phyloP scores from a whole-genome alignment of 1,284 basidiomycete genomes.

The Ceratobasidium papillatum region DNA sequence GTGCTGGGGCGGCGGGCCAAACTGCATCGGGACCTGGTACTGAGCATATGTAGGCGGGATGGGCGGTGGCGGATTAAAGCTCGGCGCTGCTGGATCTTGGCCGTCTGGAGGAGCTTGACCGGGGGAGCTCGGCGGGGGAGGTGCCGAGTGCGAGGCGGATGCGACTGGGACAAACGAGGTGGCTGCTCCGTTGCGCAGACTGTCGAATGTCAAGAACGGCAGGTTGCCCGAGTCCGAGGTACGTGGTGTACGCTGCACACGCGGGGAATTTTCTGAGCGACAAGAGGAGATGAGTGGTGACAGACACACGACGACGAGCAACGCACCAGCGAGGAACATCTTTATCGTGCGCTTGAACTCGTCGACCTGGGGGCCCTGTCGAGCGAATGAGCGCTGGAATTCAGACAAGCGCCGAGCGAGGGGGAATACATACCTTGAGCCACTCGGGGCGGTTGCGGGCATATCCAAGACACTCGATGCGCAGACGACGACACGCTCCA shows the following conservation, averaged over 20 bases:
- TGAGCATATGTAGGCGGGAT: constrained; percentile 39
- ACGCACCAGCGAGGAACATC: constrained; percentile 38
- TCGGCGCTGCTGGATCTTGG: background rate
- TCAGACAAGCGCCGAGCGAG: constrained; percentile 38
- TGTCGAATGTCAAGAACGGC: constrained; percentile 39
- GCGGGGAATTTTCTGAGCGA: constrained; percentile 33
- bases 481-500: constrained; percentile 45
- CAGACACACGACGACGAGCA: too few relatives aligned
- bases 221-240: constrained; percentile 37
- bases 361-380: constrained; percentile 37
- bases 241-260: constrained; percentile 38
- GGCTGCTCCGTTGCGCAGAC: constrained; percentile 30
- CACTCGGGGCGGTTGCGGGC: constrained; percentile 46
- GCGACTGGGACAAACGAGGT: constrained; percentile 39
- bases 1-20: constrained; percentile 36
- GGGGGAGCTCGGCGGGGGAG: constrained; percentile 26
- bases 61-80: constrained; percentile 35
- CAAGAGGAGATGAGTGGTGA: background rate
- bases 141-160: background rate
- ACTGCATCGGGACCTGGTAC: constrained; percentile 34
- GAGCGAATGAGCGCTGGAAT: constrained; percentile 10
- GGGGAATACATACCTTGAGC: constrained; percentile 43
- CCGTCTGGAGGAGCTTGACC: constrained; percentile 33
- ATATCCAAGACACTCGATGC: constrained; percentile 48
- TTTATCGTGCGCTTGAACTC: constrained; percentile 41